A percentile compares a stretch with the other conserved stretches of the same genome.
Evolutionary conservation across 1,284 basidiomycete genomes (phyloP).

Genomic region (Psilocybe mexicana): DNA sequence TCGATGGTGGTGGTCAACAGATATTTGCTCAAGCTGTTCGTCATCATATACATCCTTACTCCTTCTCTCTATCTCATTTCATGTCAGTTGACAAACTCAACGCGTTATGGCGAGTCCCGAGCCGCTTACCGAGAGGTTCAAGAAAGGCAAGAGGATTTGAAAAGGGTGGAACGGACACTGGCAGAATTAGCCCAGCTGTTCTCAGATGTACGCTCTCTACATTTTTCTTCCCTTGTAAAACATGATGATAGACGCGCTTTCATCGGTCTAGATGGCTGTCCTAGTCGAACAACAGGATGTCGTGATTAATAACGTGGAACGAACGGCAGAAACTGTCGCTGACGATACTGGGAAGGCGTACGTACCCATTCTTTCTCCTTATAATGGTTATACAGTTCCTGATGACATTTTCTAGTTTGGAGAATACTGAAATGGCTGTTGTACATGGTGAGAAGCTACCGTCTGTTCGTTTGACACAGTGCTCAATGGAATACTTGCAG

Average conservation of each 20-base stretch:
- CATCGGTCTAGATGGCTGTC: slow-evolving; percentile 63
- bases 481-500: slow-evolving; percentile 17
- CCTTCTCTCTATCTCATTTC: slow-evolving; percentile 26
- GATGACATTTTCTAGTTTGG: slow-evolving; percentile 41
- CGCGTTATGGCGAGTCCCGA: slow-evolving; percentile 82
- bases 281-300: slow-evolving; percentile 83
- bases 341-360: slow-evolving; percentile 73
- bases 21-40: slow-evolving; percentile 88
- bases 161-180: slow-evolving; percentile 84
- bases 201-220: slow-evolving; percentile 61
- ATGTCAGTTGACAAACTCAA: slow-evolving; percentile 58
- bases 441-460: slow-evolving; percentile 40
- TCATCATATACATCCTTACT: slow-evolving; percentile 7
- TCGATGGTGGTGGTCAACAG: slow-evolving; percentile 61
- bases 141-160: slow-evolving; percentile 86
- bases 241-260: slow-evolving; percentile 3
- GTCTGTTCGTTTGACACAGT: neutral
- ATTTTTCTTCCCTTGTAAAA: neutral
- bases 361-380: slow-evolving; percentile 23
- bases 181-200: slow-evolving; percentile 89
- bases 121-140: slow-evolving; percentile 90
- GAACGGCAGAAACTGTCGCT: slow-evolving; percentile 62
- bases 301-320: slow-evolving; percentile 65
- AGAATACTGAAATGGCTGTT: slow-evolving; percentile 74
- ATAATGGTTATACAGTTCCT: neutral